A percentile compares a stretch with the other conserved stretches of the same genome.
Evolutionary conservation across 768 basidiomycete genomes (phyloP).

Genomic region (Mycena filopes): DNA sequence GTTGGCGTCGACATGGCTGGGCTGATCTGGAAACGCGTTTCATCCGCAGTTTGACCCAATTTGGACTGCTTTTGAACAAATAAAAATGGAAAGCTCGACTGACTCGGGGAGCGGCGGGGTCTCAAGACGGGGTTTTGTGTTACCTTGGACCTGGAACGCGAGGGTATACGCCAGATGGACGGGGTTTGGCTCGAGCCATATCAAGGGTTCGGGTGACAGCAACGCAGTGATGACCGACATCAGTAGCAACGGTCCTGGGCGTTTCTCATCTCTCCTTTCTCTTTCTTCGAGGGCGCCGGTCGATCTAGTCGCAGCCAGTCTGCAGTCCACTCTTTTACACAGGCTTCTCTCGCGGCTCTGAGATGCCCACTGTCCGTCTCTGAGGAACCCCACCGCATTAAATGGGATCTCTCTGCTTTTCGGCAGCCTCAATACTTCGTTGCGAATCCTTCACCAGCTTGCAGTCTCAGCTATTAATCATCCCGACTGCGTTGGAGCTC

Average conservation of each 20-base stretch:
- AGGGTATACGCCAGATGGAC: too few species aligned
- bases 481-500: slow-evolving; percentile 73
- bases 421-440: slow-evolving; percentile 75
- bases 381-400: slow-evolving; percentile 30
- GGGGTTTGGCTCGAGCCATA: too few species aligned
- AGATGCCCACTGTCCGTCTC: slow-evolving; percentile 46
- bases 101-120: too few species aligned
- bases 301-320: slow-evolving; percentile 51
- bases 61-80: too few species aligned
- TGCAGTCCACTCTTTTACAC: slow-evolving; percentile 59
- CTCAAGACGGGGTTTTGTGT: too few species aligned
- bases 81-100: too few species aligned
- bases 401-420: slow-evolving; percentile 74
- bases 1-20: too few species aligned
- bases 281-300: slow-evolving; percentile 37
- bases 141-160: too few species aligned
- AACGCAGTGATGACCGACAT: slow-evolving; percentile 7
- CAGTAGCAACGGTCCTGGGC: neutral
- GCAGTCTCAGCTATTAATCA: slow-evolving; percentile 62
- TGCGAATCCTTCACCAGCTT: slow-evolving; percentile 63
- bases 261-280: slow-evolving; percentile 10
- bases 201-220: neutral
- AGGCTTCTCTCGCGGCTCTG: slow-evolving; percentile 40
- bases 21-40: too few species aligned
- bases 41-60: too few species aligned